Evolutionary conservation across 192 early-diverging fungal genomes (phyloP).

Genomic region (Fimicolochytrium jonesii): DNA sequence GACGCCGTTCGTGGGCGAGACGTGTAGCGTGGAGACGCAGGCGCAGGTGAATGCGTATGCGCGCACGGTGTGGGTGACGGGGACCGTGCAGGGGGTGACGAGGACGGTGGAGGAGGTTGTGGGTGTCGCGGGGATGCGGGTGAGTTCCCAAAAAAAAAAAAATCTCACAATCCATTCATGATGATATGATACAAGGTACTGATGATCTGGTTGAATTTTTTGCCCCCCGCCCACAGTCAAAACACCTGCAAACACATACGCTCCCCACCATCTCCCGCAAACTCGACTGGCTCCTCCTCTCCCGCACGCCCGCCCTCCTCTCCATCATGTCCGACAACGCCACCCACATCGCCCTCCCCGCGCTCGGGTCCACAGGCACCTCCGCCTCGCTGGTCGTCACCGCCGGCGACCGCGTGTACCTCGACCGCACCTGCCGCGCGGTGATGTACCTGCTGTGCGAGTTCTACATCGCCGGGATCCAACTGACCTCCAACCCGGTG

Average conservation of each 20-base stretch:
- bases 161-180: too few species aligned
- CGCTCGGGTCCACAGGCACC: constrained; percentile 50
- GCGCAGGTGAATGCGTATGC: constrained; percentile 33
- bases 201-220: too few species aligned
- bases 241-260: background rate
- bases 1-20: constrained; percentile 46
- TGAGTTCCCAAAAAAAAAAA: too few species aligned
- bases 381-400: constrained; percentile 47
- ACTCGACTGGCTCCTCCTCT: constrained; percentile 72
- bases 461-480: constrained; percentile 49
- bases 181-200: too few species aligned
- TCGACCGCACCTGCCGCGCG: constrained; percentile 65
- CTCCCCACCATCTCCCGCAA: constrained; percentile 59
- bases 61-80: constrained; percentile 65
- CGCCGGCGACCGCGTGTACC: constrained; percentile 63
- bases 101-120: constrained; percentile 49
- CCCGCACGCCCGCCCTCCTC: constrained; percentile 55
- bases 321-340: constrained; percentile 79
- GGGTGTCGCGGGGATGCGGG: too few species aligned
- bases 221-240: too few species aligned
- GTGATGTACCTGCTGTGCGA: constrained; percentile 64
- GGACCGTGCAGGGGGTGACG: constrained; percentile 45
- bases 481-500: constrained; percentile 21
- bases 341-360: constrained; percentile 58
- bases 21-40: constrained; percentile 1